Base-by-base conservation (phyloP, 2,329 filamentous ascomycete genomes). In the Calonectria pauciramosa region DNA sequence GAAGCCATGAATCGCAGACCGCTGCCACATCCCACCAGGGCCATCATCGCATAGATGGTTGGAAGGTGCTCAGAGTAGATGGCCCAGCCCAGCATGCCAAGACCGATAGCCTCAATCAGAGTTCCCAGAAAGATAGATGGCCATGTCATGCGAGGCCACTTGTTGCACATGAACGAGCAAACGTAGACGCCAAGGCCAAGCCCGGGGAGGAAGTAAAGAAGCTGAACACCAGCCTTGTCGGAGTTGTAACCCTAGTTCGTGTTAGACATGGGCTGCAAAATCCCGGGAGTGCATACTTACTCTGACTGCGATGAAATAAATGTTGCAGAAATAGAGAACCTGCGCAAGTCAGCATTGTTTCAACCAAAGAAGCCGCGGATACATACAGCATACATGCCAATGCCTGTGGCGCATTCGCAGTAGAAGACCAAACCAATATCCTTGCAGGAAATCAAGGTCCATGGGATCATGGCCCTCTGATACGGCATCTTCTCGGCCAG, bases 311-410 rank as follows among this genome's bases (percentile, higher is more conserved):
- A 90, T 90, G 81, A 94, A 94, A 82, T 94, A 94, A 23, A 94
- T 88, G 20, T 90, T 91, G 77, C 93, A 90, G 78, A 94, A 94
- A 82, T 94, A 94, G 76, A 94, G 90, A 1, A 92, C 90, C 84
- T 84, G 30, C 44, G 34, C 26, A 52, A 47, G 16, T 89, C 86
- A 81, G 89, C 76, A 88, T 47, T 82, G 0, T 84, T 80, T 80
- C 6, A 30, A 10, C 20, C 10, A 3, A 18, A 26, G 28, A 2
- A 8, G 32, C 38, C 23, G 13, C 2, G n/a, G 13, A 47, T 8
- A 72, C 84, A 82, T 73, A 88, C 85, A 30, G 87, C 84, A 76
- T 86, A 90, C 86, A 88, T 89, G 68, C 86, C 87, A 78, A 91
- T 89, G 5, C 93, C 93, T 0, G 89, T 89, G 4, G 89, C 87